Evolutionary conservation across 1,139 yeast genomes (phyloP).

Genomic region (Yamadazyma taylorii): DNA sequence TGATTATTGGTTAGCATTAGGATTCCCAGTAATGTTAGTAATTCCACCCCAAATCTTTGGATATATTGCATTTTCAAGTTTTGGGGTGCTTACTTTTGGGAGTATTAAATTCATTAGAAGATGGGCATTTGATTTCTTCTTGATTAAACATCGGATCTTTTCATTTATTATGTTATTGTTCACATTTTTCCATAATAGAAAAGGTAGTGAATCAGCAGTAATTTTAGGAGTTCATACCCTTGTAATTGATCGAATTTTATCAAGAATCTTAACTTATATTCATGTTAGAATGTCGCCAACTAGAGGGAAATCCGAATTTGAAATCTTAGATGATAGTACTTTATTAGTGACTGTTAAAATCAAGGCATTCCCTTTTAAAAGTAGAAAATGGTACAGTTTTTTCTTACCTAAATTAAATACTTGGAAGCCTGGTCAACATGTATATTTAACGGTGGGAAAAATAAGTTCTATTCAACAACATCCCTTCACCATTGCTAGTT

Average conservation of each 20-base stretch:
- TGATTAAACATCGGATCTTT: slow-evolving; percentile 44
- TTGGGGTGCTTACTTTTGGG: slow-evolving; percentile 38
- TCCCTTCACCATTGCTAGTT: slow-evolving; percentile 48
- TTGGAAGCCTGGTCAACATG: slow-evolving; percentile 53
- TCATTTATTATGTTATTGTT: slow-evolving; percentile 46
- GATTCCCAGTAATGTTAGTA: slow-evolving; percentile 38
- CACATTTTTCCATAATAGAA: slow-evolving; percentile 41
- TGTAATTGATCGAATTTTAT: slow-evolving; percentile 44
- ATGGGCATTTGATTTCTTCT: slow-evolving; percentile 44
- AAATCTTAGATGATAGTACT: slow-evolving; percentile 43
- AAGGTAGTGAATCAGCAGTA: slow-evolving; percentile 33
- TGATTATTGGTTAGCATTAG: slow-evolving; percentile 42
- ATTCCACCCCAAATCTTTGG: slow-evolving; percentile 56
- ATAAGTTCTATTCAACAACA: slow-evolving; percentile 42
- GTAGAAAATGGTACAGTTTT: slow-evolving; percentile 28
- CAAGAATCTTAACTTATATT: slow-evolving; percentile 29
- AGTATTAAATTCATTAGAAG: slow-evolving; percentile 38
- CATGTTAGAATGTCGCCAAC: slow-evolving; percentile 40
- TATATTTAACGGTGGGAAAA: slow-evolving; percentile 39
- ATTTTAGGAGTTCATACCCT: slow-evolving; percentile 45
- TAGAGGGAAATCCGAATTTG: slow-evolving; percentile 39
- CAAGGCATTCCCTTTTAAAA: slow-evolving; percentile 19
- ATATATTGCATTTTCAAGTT: slow-evolving; percentile 42
- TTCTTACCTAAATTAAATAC: slow-evolving; percentile 38
- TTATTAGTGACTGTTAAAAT: slow-evolving; percentile 40